Conservation (phyloP, 208 protist species). For the Trypanosomatidae sp. region DNA sequence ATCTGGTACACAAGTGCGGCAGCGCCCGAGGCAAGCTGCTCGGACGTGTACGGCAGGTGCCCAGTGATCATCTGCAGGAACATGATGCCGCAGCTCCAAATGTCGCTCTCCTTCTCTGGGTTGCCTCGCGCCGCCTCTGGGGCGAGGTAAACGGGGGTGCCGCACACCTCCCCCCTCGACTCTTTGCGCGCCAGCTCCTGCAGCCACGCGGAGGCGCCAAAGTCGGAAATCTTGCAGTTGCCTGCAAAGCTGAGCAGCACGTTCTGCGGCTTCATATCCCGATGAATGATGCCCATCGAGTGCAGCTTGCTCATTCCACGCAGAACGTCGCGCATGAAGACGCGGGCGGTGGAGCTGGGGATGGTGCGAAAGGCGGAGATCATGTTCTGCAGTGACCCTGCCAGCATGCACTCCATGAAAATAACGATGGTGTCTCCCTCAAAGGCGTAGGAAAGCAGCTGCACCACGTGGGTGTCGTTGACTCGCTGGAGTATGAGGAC, state of each 20-base stretch:
- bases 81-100: constrained; percentile 90
- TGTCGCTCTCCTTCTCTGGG: constrained; percentile 72
- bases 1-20: constrained; percentile 81
- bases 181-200: constrained; percentile 68
- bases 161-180: constrained; percentile 54
- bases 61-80: constrained; percentile 87
- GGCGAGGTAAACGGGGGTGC: constrained; percentile 88
- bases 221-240: constrained; percentile 92
- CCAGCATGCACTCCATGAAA: constrained; percentile 92
- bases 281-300: constrained; percentile 79
- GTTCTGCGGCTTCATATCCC: constrained; percentile 93
- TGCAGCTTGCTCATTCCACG: constrained; percentile 86
- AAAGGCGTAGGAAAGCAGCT: constrained; percentile 87
- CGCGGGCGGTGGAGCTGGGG: constrained; percentile 56
- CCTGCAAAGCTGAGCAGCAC: constrained; percentile 80
- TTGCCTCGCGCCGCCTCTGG: constrained; percentile 81
- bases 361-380: constrained; percentile 70
- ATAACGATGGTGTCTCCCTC: constrained; percentile 68
- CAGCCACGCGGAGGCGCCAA: constrained; percentile 81
- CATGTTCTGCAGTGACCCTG: constrained; percentile 81
- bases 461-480: constrained; percentile 84
- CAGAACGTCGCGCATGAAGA: constrained; percentile 85
- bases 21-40: constrained; percentile 46
- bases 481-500: constrained; percentile 82
- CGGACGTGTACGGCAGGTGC: constrained; percentile 64